phyloP scores from a whole-genome alignment of 164 flowering plant genomes.

The Vitis rotundifolia region DNA sequence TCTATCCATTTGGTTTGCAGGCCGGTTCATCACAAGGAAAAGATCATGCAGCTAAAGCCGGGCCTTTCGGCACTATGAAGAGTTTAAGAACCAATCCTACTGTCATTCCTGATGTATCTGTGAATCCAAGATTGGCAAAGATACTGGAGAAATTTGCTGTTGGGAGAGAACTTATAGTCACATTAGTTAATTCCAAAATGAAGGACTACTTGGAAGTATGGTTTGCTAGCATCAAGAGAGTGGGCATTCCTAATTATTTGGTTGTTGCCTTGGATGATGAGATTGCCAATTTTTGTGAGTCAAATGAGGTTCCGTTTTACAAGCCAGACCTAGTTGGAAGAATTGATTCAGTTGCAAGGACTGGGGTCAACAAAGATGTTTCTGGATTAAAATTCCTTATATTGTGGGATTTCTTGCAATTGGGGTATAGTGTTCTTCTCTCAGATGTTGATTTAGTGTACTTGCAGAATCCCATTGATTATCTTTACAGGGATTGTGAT shows the following conservation, averaged over 20 bases:
- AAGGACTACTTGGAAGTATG: slow-evolving; percentile 20
- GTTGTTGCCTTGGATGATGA: slow-evolving; percentile 23
- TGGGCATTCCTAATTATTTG: slow-evolving; percentile 37
- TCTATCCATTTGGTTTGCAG: too few relatives aligned
- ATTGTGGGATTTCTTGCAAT: slow-evolving; percentile 71
- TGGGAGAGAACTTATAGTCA: slow-evolving; percentile 51
- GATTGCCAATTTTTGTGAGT: slow-evolving; percentile 3
- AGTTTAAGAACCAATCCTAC: slow-evolving; percentile 56
- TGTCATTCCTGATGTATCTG: slow-evolving; percentile 57
- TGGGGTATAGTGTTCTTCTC: slow-evolving; percentile 70
- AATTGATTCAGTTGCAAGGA: slow-evolving; percentile 15
- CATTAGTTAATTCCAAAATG: slow-evolving; percentile 22
- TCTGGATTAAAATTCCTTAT: slow-evolving; percentile 67
- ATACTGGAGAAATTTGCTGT: slow-evolving; percentile 56
- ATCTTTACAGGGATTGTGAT: slow-evolving; percentile 25
- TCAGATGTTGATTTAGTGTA: slow-evolving; percentile 31
- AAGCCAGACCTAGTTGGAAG: slow-evolving; percentile 18
- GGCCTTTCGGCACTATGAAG: slow-evolving; percentile 61
- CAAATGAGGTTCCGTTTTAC: slow-evolving; percentile 11
- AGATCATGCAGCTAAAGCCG: slow-evolving; percentile 33
- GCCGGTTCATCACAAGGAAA: slow-evolving; percentile 19
- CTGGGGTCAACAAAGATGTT: slow-evolving; percentile 60
- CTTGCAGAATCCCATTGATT: slow-evolving; percentile 21
- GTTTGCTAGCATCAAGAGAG: slow-evolving; percentile 31
- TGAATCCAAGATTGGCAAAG: slow-evolving; percentile 64